Evolutionary conservation across 495 filamentous ascomycete species (phyloP), one percentile per base, ranked within the genome.

Genomic region (Cercophora scortea): DNA sequence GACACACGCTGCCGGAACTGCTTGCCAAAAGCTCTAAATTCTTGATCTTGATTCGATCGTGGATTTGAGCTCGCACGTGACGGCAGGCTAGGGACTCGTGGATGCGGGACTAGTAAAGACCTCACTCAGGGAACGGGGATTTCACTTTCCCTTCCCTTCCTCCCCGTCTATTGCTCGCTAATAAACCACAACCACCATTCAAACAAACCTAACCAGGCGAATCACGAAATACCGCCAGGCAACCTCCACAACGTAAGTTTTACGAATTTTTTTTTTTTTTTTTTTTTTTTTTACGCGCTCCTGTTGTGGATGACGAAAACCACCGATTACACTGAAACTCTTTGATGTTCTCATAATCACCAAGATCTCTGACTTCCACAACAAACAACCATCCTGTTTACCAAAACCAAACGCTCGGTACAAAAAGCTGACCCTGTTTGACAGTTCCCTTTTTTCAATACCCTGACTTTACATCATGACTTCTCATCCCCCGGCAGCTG

Each of bases 251-350:
- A 25, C 25, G 25, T 25, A 25, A 25, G 25, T 19, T 51, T n/a
- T n/a, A n/a, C n/a, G 35, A 13, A 16, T 8, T 6, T 13, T 13
- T 13, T 36, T 34, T 41, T 42, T 42, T 32, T 50, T 42, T 32
- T 15, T 17, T 41, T 42, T 50, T 15, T n/a, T n/a, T n/a, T n/a
- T n/a, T n/a, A 15, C 51, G 5, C 5, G 5, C 25, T 5, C 25
- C 5, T 65, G 60, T 50, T 61, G 53, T 50, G 66, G 35, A 77
- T 77, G 75, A 77, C 70, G 71, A 46, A 73, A 49, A 71, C 75
- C 74, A 82, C 82, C 81, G 85, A 85, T 81, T 84, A 84, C 83
- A 84, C 74, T 79, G 76, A 78, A 84, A 71, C 59, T 61, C 64
- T 62, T 52, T 71, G 66, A 73, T 73, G 72, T 69, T 61, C 59